Base-by-base conservation (phyloP, 2,329 filamentous ascomycete genomes). In the Aureobasidium sp. region DNA sequence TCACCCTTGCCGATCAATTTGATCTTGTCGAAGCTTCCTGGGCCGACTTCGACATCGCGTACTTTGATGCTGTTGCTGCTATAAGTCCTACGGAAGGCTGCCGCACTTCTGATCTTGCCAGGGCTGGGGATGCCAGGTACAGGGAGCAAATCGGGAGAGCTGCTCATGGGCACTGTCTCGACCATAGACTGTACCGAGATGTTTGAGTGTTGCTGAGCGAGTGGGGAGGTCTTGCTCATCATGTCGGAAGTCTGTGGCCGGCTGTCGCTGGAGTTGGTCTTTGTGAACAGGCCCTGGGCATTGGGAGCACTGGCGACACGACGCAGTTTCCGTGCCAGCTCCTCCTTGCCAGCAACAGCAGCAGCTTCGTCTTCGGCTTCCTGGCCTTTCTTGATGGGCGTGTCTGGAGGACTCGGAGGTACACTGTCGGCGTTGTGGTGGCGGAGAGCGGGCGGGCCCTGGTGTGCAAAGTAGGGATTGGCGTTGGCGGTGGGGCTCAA, bases 51-150 rank as follows among this genome's bases (percentile, higher is more conserved):
- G 52, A 99, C 94, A 73, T 96, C 91, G 70, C 94, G 86, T 67
- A 97, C 90, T 78, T 99, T 99, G 81, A 99, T 99, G 44, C 94
- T 97, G 76, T 97, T 99, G 67, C 93, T 97, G 76, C 94, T 97
- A 75, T 99, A 99, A 2, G 94, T 99, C 73, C 94, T 85, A 70
- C 94, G 84, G 78, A 97, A 99, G 22, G 90, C 86, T 53, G 90
- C 81, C 20, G 85, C 77, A 67, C 83, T 81, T 62, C 82, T 82
- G 66, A 87, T 84, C 69, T 86, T 84, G 58, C 84, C 84, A 5
- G 88, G 86, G 1, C 84, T 82, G 4, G 86, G 83, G 49, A 75
- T 76, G 9, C 69, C 68, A 15, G 74, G 73, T 12, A 77, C 67
- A 1, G 73, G 72, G 37, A 72, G 72, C 65, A 68, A 70, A 63